Conservation (phyloP, 2,329 filamentous ascomycete genomes). For the Alternaria hordeiaustralica region DNA sequence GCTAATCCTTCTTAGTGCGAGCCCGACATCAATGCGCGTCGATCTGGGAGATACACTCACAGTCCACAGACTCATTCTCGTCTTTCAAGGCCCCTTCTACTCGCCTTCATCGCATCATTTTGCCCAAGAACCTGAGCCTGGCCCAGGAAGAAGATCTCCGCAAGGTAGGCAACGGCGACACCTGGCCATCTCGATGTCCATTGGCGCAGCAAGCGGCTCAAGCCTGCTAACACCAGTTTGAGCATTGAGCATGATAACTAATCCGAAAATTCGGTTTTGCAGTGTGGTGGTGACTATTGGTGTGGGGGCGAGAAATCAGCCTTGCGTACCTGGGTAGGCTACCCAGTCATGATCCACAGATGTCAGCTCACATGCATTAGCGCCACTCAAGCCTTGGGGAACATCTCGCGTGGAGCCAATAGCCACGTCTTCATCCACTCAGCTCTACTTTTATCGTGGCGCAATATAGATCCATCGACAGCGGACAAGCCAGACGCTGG, state of each 20-base stretch:
- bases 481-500: not conserved
- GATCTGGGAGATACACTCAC: not conserved
- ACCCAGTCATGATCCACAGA: not conserved
- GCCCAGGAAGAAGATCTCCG: no score
- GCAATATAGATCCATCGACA: not conserved
- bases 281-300: not conserved
- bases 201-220: not conserved
- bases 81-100: not conserved
- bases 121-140: no score
- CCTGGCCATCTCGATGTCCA: not conserved
- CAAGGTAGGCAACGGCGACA: not conserved
- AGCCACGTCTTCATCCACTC: rapidly evolving
- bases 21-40: rapidly evolving
- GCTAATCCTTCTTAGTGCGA: not conserved
- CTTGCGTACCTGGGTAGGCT: not conserved
- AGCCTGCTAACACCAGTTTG: rapidly evolving
- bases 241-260: no score
- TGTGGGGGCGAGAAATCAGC: not conserved
- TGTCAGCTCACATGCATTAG: not conserved
- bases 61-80: not conserved
- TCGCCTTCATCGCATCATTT: not conserved
- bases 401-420: not conserved
- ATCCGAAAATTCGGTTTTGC: not conserved
- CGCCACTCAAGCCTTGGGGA: not conserved
- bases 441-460: not conserved